Conservation (phyloP, 768 basidiomycete species). For the Mycena haematopus region DNA sequence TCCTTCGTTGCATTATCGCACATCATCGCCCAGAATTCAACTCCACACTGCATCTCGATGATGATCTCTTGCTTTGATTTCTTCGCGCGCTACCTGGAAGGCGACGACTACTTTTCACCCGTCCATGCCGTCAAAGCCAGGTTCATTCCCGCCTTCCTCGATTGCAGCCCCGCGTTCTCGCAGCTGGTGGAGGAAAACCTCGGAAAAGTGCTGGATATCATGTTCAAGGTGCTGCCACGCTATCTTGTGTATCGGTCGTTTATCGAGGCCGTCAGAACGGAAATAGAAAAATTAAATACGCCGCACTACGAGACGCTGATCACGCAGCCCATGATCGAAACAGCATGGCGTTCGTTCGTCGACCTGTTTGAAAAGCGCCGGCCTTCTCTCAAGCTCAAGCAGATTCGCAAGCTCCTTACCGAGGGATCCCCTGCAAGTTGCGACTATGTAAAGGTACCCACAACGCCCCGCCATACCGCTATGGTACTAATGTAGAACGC, state of each 20-base stretch:
- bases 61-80: slow-evolving; percentile 39
- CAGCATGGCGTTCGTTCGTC: slow-evolving; percentile 32
- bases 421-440: slow-evolving; percentile 40
- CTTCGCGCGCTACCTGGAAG: slow-evolving; percentile 41
- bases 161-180: slow-evolving; percentile 37
- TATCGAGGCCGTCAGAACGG: slow-evolving; percentile 36
- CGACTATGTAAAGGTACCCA: slow-evolving; percentile 40
- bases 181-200: slow-evolving; percentile 35
- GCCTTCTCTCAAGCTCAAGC: neutral
- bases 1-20: slow-evolving; percentile 37
- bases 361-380: neutral
- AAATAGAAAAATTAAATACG: slow-evolving; percentile 34
- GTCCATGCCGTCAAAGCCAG: slow-evolving; percentile 41
- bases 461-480: neutral
- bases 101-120: slow-evolving; percentile 45
- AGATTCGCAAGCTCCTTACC: slow-evolving; percentile 10
- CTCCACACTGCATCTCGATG: slow-evolving; percentile 32
- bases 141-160: slow-evolving; percentile 37
- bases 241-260: slow-evolving; percentile 48
- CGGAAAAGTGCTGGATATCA: slow-evolving; percentile 34
- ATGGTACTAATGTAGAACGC: neutral
- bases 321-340: slow-evolving; percentile 34
- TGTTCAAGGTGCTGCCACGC: slow-evolving; percentile 37
- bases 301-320: slow-evolving; percentile 29
- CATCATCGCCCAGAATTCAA: slow-evolving; percentile 28